phyloP scores from a whole-genome alignment of 352 stramenopile species.

The Phytophthora capsici region DNA sequence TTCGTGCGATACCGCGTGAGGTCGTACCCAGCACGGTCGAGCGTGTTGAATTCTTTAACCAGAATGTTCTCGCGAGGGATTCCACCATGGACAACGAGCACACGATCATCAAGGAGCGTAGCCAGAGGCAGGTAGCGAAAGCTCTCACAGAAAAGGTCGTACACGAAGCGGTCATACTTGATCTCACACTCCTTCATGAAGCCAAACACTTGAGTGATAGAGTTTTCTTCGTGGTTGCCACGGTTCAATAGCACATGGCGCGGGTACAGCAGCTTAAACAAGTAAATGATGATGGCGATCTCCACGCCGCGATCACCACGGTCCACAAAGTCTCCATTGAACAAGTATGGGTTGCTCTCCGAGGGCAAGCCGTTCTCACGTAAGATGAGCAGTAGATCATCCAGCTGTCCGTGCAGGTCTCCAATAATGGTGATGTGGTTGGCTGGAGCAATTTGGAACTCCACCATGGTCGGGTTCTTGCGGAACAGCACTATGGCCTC shows the following conservation, averaged over 20 bases:
- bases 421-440: slow-evolving; percentile 84
- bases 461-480: slow-evolving; percentile 64
- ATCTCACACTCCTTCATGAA: slow-evolving; percentile 89
- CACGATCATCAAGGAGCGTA: slow-evolving; percentile 76
- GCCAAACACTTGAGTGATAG: slow-evolving; percentile 87
- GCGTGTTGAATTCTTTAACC: slow-evolving; percentile 64
- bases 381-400: slow-evolving; percentile 86
- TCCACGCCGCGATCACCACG: slow-evolving; percentile 82
- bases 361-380: slow-evolving; percentile 83
- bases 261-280: slow-evolving; percentile 84
- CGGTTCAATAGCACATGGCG: slow-evolving; percentile 78
- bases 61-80: slow-evolving; percentile 66
- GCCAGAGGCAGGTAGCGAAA: slow-evolving; percentile 80
- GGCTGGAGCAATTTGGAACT: slow-evolving; percentile 71
- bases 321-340: slow-evolving; percentile 90
- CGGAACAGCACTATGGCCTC: slow-evolving; percentile 61
- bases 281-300: slow-evolving; percentile 81
- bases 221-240: slow-evolving; percentile 89
- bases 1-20: slow-evolving; percentile 77
- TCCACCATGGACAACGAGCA: slow-evolving; percentile 82
- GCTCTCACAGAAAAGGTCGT: slow-evolving; percentile 83
- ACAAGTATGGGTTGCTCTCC: slow-evolving; percentile 82
- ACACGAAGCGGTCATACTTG: slow-evolving; percentile 85
- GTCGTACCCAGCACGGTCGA: slow-evolving; percentile 76
- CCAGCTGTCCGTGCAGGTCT: slow-evolving; percentile 87